Conservation (phyloP, 257 asterid genomes). For the Echites panduratus region DNA sequence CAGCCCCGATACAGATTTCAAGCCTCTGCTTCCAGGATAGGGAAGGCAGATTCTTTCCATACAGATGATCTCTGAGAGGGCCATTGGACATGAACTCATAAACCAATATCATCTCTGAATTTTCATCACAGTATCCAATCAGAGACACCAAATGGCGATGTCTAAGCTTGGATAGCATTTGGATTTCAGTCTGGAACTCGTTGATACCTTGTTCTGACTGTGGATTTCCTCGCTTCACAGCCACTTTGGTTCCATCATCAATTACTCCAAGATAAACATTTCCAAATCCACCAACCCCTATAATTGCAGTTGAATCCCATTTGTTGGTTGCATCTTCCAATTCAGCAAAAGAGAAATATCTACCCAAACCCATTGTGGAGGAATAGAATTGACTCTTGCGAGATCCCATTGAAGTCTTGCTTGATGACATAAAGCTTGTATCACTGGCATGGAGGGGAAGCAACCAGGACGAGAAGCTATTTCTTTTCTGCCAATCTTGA, state of each 20-base stretch:
- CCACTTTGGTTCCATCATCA: slow-evolving; percentile 71
- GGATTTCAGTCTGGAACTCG: slow-evolving; percentile 89
- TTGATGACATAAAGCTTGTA: slow-evolving; percentile 34
- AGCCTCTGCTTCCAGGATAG: slow-evolving; percentile 75
- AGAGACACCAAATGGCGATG: slow-evolving; percentile 88
- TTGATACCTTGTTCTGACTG: slow-evolving; percentile 92
- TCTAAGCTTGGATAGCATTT: slow-evolving; percentile 79
- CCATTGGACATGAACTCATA: slow-evolving; percentile 89
- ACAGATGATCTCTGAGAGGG: slow-evolving; percentile 77
- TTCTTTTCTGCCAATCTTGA: slow-evolving; percentile 72
- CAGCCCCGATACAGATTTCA: slow-evolving; percentile 81
- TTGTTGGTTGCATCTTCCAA: slow-evolving; percentile 71
- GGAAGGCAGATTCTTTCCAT: slow-evolving; percentile 40
- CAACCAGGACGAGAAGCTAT: slow-evolving; percentile 84
- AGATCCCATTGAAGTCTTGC: slow-evolving; percentile 36
- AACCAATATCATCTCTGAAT: slow-evolving; percentile 83
- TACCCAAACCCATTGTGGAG: slow-evolving; percentile 41
- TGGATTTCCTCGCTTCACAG: slow-evolving; percentile 86
- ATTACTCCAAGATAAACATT: slow-evolving; percentile 66
- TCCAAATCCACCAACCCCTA: slow-evolving; percentile 92
- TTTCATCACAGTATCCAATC: slow-evolving; percentile 87
- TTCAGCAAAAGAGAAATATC: slow-evolving; percentile 43
- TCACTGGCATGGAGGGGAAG: slow-evolving; percentile 71
- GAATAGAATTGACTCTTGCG: slow-evolving; percentile 48
- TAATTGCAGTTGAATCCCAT: slow-evolving; percentile 58